Base-by-base conservation (phyloP, 2,329 filamentous ascomycete genomes). In the Colletotrichum scovillei region DNA sequence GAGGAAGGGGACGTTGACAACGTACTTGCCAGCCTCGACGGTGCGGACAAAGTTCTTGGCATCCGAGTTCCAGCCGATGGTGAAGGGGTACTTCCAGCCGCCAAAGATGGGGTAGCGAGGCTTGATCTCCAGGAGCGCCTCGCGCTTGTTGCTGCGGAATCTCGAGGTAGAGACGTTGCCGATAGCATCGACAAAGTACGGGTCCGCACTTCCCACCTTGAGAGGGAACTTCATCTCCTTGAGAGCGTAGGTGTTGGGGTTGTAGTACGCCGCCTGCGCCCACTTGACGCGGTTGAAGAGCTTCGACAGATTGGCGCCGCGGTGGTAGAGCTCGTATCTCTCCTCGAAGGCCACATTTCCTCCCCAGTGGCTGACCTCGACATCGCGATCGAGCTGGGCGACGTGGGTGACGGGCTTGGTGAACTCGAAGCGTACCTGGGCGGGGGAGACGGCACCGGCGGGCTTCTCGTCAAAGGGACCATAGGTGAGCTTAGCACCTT, bases 351-450 rank as follows among this genome's bases (percentile, higher is more conserved):
- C 97, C 67, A 98, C 85, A 81, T 99, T 99, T 75, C 97, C 97
- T 77, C 97, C 97, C 97, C 97, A 99, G 84, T 98, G 97, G 81
- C 94, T 97, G 78, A 99, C 93, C 83, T 99, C 97, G 75, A 99
- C 86, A 79, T 98, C 95, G 73, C 97, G 92, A 84, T 98, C 94
- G 73, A 99, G 87, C 19, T 90, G 87, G 42, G 91, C 91, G 63
- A 95, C 90, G 80, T 97, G 94, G 56, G 92, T 93, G 70, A 99
- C 87, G 14, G 97, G 96, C 84, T 96, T 97, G 76, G 94, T 98
- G 85, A 97, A 98, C 83, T 99, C 95, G 84, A 97, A 98, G 74
- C 97, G 94, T 66, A 98, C 92, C 76, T 88, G 91, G 72, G 95
- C 91, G 22, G 92, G 91, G 79, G 94, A 90, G 59, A 87, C 81